These are phyloP conservation scores for Lentinula novae-zelandiae DNA, from an alignment of 1,284 basidiomycete species.

Conservation along the genomic window DNA sequence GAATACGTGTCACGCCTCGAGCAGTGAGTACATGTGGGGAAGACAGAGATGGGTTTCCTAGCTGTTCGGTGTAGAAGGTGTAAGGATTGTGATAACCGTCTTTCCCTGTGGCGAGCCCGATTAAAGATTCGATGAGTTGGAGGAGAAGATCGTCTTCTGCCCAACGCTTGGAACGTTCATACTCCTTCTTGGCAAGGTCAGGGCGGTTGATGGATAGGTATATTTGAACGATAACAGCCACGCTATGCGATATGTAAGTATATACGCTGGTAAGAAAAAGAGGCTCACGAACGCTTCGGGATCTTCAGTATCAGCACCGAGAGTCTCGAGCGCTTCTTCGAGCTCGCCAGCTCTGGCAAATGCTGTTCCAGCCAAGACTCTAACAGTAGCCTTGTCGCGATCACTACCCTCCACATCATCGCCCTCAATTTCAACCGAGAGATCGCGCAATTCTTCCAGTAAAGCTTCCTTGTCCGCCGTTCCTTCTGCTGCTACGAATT, in stretches of 20 bases:
- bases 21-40: conserved; percentile 76
- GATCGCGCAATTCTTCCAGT: conserved; percentile 80
- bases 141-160: conserved; percentile 88
- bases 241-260: conserved; percentile 38
- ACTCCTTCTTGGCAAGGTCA: conserved; percentile 84
- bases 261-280: conserved; percentile 11
- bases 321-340: conserved; percentile 88
- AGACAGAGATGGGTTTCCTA: conserved; percentile 79
- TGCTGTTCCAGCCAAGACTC: conserved; percentile 79
- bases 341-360: conserved; percentile 81
- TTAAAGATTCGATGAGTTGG: conserved; percentile 86
- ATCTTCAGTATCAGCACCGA: conserved; percentile 72
- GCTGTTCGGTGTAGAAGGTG: conserved; percentile 91
- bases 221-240: conserved; percentile 79
- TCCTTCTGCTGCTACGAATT: conserved; percentile 51
- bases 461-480: conserved; percentile 52
- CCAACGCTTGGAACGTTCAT: conserved; percentile 77
- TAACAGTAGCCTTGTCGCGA: conserved; percentile 66
- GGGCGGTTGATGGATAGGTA: conserved; percentile 82
- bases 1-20: conserved; percentile 79
- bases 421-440: conserved; percentile 82
- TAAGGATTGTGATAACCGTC: conserved; percentile 70
- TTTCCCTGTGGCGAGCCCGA: conserved; percentile 78
- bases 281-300: conserved; percentile 74
- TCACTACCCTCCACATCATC: conserved; percentile 64